Conservation (phyloP, 2,329 filamentous ascomycete species). For the Microascus cirrosus region DNA sequence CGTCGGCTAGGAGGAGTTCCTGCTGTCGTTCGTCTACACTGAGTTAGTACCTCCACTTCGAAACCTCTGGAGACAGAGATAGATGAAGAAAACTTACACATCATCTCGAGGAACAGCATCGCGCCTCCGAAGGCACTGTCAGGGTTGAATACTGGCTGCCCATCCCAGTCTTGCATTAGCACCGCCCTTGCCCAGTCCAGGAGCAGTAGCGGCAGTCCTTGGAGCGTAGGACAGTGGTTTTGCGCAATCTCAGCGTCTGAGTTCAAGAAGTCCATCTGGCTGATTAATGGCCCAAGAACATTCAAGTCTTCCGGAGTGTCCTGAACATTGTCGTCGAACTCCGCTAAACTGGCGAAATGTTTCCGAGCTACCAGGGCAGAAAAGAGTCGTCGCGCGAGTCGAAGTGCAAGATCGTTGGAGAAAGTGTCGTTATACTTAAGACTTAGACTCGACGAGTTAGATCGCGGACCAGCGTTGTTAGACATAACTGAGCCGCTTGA, state of each 20-base stretch:
- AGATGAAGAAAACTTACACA: slow-evolving; percentile 45
- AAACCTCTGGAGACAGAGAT: neutral
- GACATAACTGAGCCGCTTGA: slow-evolving; percentile 40
- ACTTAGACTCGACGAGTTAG: slow-evolving; percentile 34
- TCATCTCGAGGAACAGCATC: slow-evolving; percentile 57
- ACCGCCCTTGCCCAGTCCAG: slow-evolving; percentile 66
- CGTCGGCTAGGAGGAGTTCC: slow-evolving; percentile 51
- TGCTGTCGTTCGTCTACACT: slow-evolving; percentile 47
- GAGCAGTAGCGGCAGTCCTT: slow-evolving; percentile 21
- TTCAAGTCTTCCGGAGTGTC: slow-evolving; percentile 17
- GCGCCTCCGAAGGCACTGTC: slow-evolving; percentile 68
- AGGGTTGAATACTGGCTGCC: slow-evolving; percentile 55
- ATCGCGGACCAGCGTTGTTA: slow-evolving; percentile 31
- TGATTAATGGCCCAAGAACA: slow-evolving; percentile 35
- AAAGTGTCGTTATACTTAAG: slow-evolving; percentile 54
- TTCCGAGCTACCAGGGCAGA: slow-evolving; percentile 41
- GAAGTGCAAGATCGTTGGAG: slow-evolving; percentile 46
- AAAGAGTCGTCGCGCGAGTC: slow-evolving; percentile 47
- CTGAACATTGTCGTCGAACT: slow-evolving; percentile 22
- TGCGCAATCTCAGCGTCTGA: slow-evolving; percentile 13
- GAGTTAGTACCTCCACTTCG: neutral
- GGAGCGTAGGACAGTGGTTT: slow-evolving; percentile 6
- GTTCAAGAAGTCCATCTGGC: slow-evolving; percentile 41
- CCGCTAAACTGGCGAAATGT: slow-evolving; percentile 34
- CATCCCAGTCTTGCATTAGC: slow-evolving; percentile 72